Evolutionary conservation across 306 rosid species (phyloP).

Genomic region (Lablab purpureus): DNA sequence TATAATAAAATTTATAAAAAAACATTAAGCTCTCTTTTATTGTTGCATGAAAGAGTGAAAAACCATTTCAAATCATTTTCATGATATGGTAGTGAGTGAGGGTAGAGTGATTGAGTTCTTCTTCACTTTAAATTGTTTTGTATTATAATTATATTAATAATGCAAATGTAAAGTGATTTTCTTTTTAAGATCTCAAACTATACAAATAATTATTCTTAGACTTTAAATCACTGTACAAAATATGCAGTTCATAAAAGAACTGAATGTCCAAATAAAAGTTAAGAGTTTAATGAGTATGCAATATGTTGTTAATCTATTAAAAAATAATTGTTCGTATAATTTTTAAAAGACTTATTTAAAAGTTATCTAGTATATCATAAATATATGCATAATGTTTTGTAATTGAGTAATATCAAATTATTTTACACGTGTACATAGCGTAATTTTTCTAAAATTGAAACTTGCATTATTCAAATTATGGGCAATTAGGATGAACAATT

Average conservation of each 20-base stretch:
- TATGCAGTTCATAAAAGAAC: neutral
- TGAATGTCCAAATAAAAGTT: neutral
- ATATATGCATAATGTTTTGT: too few relatives aligned
- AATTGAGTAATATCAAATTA: too few relatives aligned
- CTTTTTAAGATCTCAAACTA: neutral
- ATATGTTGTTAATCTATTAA: too few relatives aligned
- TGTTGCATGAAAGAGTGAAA: constrained; percentile 10
- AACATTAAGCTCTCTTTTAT: neutral
- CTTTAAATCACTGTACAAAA: neutral
- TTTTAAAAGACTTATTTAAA: too few relatives aligned
- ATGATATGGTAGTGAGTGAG: neutral
- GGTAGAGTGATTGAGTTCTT: neutral
- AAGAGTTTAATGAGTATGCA: neutral
- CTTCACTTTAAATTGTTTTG: neutral
- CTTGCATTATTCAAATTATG: too few relatives aligned
- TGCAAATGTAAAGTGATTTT: neutral
- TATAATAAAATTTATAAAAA: too few relatives aligned
- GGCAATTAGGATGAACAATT: too few relatives aligned
- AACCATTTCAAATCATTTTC: neutral
- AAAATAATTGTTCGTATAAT: too few relatives aligned
- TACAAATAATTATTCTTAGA: neutral
- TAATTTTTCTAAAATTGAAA: too few relatives aligned
- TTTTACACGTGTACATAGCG: too few relatives aligned
- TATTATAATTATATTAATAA: neutral
- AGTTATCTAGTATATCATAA: too few relatives aligned